A percentile compares a stretch with the other conserved stretches of the same genome.
Conservation (phyloP, 257 asterid genomes). For the Mitragyna speciosa region DNA sequence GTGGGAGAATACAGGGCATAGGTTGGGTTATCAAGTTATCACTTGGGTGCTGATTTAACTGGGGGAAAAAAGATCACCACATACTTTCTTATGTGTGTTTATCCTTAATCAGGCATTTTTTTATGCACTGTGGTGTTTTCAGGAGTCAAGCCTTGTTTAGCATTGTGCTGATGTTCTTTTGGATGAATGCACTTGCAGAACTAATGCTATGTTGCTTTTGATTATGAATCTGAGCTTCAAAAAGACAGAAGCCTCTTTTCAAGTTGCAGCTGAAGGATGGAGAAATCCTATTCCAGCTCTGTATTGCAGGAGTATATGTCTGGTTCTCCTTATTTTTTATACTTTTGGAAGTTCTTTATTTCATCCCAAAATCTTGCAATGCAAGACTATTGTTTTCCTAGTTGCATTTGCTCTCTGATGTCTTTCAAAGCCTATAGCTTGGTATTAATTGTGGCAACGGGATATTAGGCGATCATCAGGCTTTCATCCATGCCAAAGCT, state of each 20-base stretch:
- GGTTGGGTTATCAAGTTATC: background rate
- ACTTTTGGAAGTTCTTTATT: constrained; percentile 11
- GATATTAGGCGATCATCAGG: background rate
- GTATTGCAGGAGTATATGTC: constrained; percentile 85
- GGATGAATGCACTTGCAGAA: constrained; percentile 56
- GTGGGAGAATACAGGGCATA: background rate
- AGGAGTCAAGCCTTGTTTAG: background rate
- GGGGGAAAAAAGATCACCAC: background rate
- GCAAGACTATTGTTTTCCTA: background rate
- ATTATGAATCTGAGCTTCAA: constrained; percentile 84
- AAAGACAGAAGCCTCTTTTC: constrained; percentile 65
- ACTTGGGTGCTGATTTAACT: background rate
- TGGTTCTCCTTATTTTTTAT: constrained; percentile 26
- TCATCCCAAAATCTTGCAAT: background rate
- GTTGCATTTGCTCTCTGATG: background rate
- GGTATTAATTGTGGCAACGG: background rate
- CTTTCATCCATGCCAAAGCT: background rate
- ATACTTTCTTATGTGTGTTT: background rate
- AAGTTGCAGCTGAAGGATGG: constrained; percentile 67
- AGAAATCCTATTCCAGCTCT: constrained; percentile 88
- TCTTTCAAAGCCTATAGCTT: background rate
- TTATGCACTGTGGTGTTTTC: background rate
- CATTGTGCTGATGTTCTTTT: constrained; percentile 23
- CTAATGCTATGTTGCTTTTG: constrained; percentile 85
- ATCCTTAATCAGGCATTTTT: background rate